A percentile compares a stretch with the other conserved stretches of the same genome.
Conservation (phyloP, 768 basidiomycete genomes). For the Tricholoma bakamatsutake region DNA sequence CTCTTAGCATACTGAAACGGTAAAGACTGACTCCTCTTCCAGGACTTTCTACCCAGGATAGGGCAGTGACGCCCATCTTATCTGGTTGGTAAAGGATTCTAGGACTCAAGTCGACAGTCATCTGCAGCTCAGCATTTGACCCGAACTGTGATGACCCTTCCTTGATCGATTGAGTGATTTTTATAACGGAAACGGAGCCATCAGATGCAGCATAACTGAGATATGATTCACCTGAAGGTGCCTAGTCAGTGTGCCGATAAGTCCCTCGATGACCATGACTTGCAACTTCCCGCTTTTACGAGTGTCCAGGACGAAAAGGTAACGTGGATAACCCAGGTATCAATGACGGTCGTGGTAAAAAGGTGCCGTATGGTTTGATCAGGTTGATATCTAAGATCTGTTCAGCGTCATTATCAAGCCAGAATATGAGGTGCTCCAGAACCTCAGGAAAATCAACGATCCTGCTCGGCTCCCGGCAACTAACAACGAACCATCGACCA, state of each 20-base stretch:
- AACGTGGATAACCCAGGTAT: conserved; percentile 61
- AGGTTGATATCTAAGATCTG: conserved; percentile 19
- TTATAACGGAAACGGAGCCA: conserved; percentile 53
- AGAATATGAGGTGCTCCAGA: background rate
- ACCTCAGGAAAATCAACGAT: conserved; percentile 55
- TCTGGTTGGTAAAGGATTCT: conserved; percentile 30
- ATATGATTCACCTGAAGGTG: conserved; percentile 43
- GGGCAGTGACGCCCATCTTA: conserved; percentile 39
- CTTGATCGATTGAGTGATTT: conserved; percentile 42
- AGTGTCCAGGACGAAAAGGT: conserved; percentile 54
- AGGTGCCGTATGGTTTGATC: conserved; percentile 26
- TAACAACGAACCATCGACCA: conserved; percentile 57
- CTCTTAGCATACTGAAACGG: background rate
- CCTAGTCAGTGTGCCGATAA: background rate
- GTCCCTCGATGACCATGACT: conserved; percentile 11
- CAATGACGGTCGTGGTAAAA: conserved; percentile 35
- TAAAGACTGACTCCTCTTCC: conserved; percentile 31
- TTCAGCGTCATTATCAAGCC: background rate
- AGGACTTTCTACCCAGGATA: conserved; percentile 49
- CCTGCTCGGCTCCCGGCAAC: conserved; percentile 69
- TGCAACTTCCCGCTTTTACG: conserved; percentile 36
- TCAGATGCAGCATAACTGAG: conserved; percentile 56
- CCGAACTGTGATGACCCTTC: background rate
- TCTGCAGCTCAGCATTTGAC: conserved; percentile 2
- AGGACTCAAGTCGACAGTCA: conserved; percentile 23